Conservation (phyloP, 495 filamentous ascomycete species). For the Penicillium paradoxum region DNA sequence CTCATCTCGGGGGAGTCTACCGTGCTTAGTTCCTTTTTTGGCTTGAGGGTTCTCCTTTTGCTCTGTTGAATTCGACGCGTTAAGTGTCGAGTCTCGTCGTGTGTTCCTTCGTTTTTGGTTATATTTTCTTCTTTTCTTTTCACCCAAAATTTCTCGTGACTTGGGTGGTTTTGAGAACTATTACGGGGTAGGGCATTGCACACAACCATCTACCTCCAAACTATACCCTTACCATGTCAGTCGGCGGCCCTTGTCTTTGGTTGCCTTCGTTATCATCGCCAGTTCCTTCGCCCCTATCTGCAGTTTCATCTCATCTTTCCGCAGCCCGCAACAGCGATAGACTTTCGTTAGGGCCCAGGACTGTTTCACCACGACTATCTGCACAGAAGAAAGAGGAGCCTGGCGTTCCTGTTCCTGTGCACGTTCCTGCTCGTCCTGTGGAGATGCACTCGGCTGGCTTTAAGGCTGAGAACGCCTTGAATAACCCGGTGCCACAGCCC, state of each 20-base stretch:
- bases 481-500: constrained; percentile 12
- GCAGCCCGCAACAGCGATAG: constrained; percentile 33
- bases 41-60: constrained; percentile 3
- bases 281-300: constrained; percentile 33
- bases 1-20: constrained; percentile 23
- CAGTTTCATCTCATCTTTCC: constrained; percentile 32
- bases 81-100: background rate
- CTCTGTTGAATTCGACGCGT: background rate
- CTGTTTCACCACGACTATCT: constrained; percentile 19
- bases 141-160: background rate
- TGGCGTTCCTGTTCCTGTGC: constrained; percentile 8
- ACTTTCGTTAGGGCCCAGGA: constrained; percentile 20
- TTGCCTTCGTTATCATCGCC: constrained; percentile 36
- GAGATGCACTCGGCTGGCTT: constrained; percentile 31
- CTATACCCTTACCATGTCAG: constrained; percentile 35
- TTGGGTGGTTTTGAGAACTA: background rate
- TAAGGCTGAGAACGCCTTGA: constrained; percentile 37
- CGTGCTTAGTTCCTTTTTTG: constrained; percentile 14
- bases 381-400: constrained; percentile 21
- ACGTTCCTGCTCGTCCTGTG: constrained; percentile 10
- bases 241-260: constrained; percentile 42
- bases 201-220: background rate
- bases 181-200: background rate
- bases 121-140: background rate
- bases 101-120: background rate